Base-by-base conservation (phyloP, 176 grass and related monocot species). In the Aechmea fasciata region DNA sequence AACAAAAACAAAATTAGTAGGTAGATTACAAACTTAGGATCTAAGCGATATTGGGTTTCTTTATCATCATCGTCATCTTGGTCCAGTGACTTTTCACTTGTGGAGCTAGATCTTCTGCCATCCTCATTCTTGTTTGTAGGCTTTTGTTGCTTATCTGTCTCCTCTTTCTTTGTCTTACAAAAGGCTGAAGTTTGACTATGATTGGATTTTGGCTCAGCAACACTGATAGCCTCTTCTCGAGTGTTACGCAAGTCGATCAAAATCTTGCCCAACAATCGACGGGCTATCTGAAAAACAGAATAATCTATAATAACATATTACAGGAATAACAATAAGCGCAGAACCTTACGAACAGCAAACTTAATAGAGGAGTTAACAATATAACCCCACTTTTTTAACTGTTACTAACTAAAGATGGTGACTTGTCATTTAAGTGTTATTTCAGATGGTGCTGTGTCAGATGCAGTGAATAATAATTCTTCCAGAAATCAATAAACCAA, bases 31-130 rank as follows among this genome's bases (percentile, higher is more conserved):
- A 68, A 96, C 92, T 89, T 96, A 54, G 92, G 88, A 85, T 96
- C 92, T 73, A 96, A 79, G 83, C 92, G 90, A 78, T 91, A 96
- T 89, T 91, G 88, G 55, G 85, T 96, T 85, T 96, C 92, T 78
- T 85, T 80, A 66, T 96, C 81, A 77, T 77, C 41, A 9, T 83
- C 84, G 50, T 89, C 94, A 67, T 99, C 85, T 76, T 79, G 74
- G 73, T 76, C 78, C 64, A 83, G 65, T 12, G 71, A 83, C 15
- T 83, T 88, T 52, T 89, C 77, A 47, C 75, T 79, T 64, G 75
- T 69, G 19, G 82, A 81, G 19, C 26, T 76, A 63, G 85, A 53
- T 67, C 76, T 82, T 78, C 83, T 73, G 66, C 70, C 63, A 54
- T 73, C 73, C 61, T 83, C 78, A 83, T 83, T 85, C 59, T 54